These are phyloP conservation scores for Mayamaea pseudoterrestris DNA, from an alignment of 108 stramenopile genomes.

Conservation along the genomic window DNA sequence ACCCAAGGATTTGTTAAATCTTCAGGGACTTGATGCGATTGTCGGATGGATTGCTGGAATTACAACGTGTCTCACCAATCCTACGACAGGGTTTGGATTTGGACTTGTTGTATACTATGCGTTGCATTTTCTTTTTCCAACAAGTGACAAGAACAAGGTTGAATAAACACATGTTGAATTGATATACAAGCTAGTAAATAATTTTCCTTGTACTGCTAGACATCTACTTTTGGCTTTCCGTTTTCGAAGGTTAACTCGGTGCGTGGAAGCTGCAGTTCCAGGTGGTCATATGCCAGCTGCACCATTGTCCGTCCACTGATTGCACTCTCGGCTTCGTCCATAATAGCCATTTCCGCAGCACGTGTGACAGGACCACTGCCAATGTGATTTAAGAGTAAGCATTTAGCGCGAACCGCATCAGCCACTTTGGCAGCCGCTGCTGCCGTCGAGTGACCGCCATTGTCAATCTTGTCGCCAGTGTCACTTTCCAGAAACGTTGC, in stretches of 20 bases:
- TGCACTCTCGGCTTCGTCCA: constrained; percentile 9
- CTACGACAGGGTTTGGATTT: constrained; percentile 59
- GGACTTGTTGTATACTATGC: constrained; percentile 29
- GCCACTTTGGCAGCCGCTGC: constrained; percentile 62
- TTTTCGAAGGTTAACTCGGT: constrained; percentile 38
- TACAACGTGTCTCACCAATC: constrained; percentile 48
- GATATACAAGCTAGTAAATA: too few relatives aligned
- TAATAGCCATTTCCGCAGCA: neutral
- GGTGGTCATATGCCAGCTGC: constrained; percentile 52
- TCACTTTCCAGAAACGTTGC: constrained; percentile 58
- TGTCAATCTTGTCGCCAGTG: constrained; percentile 10
- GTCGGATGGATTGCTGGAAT: constrained; percentile 57
- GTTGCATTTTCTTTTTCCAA: neutral
- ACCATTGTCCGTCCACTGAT: constrained; percentile 29
- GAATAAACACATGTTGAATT: too few relatives aligned
- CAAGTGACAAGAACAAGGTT: neutral
- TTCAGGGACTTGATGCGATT: constrained; percentile 40
- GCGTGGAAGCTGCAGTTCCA: constrained; percentile 62
- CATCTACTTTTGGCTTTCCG: neutral
- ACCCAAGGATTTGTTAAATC: constrained; percentile 51
- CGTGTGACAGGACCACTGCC: too few relatives aligned
- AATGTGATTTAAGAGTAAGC: constrained; percentile 69
- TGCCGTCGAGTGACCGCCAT: constrained; percentile 60
- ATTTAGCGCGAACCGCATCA: constrained; percentile 28
- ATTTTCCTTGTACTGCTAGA: neutral